Base-by-base conservation (phyloP, 257 asterid genomes). In the Gardenia jasminoides region DNA sequence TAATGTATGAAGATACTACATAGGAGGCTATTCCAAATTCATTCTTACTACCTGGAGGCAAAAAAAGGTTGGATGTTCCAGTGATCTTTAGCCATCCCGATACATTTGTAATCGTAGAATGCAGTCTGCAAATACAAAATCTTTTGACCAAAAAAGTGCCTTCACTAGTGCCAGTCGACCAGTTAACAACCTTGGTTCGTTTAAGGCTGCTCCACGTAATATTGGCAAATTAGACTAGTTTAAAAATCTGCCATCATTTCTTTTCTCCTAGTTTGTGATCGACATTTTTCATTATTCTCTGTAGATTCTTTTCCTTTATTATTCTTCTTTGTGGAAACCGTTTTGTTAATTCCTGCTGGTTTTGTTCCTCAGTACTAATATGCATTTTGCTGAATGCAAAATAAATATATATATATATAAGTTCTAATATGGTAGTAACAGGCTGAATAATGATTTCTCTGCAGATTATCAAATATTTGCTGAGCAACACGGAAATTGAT, bases 391-490 rank as follows among this genome's bases (percentile, higher is more conserved):
- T 31, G 17, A 66, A 66, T 15, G 7, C 39, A 16, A 13, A 13
- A 0, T 0, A 15, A 30, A 36, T 13, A 13, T 39, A 13, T 4
- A 0, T 0, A 15, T 12, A 36, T 13, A 13, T 39, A 13, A 4
- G 8, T 66, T 66, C 10, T 31, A 16, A 65, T 30, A n/a, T 39
- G 31, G 70, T 7, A 1, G 24, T 66, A 28, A 44, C 16, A 1
- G 70, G 16, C 39, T 30, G 7, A 66, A 6, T 19, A 70, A 33
- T 16, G 56, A 70, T 28, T 70, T 39, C 39, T 46, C 19, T n/a
- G 41, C 75, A 70, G 61, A 70, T 70, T 19, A 16, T 70, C 75
- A 46, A 44, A 46, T 70, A 70, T 24, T 70, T 70, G 75, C 33
- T 70, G 59, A 70, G 39, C 17, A 43, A 47, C 5, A 46, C 41